Conservation (phyloP, 2,329 filamentous ascomycete genomes). For the Ophiostoma piceae region DNA sequence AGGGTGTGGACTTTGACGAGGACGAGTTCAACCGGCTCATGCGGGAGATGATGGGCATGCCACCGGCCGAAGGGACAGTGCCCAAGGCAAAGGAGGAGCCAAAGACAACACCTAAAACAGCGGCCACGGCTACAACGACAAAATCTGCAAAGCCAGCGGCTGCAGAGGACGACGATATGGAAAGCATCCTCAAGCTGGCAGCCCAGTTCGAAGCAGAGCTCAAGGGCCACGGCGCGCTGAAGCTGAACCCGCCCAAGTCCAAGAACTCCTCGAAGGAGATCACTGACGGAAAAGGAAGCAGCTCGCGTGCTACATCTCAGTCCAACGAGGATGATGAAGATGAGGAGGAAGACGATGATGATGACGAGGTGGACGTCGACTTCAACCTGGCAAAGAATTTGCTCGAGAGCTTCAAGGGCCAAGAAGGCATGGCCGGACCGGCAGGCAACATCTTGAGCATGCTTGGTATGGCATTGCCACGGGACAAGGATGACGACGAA, state of each 20-base stretch:
- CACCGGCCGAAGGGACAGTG: conserved; percentile 29
- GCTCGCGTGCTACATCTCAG: neutral
- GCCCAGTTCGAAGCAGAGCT: conserved; percentile 69
- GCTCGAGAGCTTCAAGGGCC: conserved; percentile 86
- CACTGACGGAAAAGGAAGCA: neutral
- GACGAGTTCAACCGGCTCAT: conserved; percentile 81
- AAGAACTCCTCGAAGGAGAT: conserved; percentile 28
- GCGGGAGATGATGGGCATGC: conserved; percentile 80
- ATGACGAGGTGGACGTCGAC: conserved; percentile 68
- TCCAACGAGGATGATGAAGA: conserved; percentile 28
- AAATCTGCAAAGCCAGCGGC: conserved; percentile 7
- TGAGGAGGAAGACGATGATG: conserved; percentile 37
- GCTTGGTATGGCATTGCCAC: conserved; percentile 76
- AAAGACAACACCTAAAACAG: neutral
- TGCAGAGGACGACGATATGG: conserved; percentile 33
- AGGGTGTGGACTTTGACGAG: conserved; percentile 76
- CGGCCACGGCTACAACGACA: neutral
- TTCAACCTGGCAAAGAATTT: conserved; percentile 86
- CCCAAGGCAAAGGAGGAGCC: neutral
- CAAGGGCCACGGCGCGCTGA: conserved; percentile 61
- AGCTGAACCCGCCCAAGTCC: conserved; percentile 42
- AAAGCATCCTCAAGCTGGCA: conserved; percentile 59
- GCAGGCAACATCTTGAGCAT: conserved; percentile 80
- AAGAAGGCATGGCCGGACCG: conserved; percentile 79
- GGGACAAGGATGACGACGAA: conserved; percentile 62